These are phyloP conservation scores for Ceratocystis harringtonii DNA, from an alignment of 2,329 filamentous ascomycete species.

Conservation along the genomic window DNA sequence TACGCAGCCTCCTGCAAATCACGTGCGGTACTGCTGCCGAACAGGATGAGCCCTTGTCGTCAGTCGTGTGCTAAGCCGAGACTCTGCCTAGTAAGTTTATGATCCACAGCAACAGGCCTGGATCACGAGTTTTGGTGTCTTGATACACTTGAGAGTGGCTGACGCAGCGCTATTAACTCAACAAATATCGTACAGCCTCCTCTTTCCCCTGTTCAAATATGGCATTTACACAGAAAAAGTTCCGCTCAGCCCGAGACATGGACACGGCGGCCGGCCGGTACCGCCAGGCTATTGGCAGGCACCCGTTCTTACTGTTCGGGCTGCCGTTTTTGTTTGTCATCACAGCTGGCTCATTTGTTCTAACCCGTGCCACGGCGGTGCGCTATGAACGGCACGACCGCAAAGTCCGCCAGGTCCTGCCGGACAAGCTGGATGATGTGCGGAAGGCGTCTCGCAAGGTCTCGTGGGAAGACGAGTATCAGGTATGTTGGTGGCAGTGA, in stretches of 20 bases:
- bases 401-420: slow-evolving; percentile 69
- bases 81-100: too few relatives aligned
- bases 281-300: slow-evolving; percentile 55
- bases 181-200: background rate
- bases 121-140: background rate
- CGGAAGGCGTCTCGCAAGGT: slow-evolving; percentile 55
- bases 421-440: slow-evolving; percentile 75
- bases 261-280: slow-evolving; percentile 62
- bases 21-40: background rate
- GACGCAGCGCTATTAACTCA: too few relatives aligned
- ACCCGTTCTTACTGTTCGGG: slow-evolving; percentile 85
- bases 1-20: background rate
- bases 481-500: slow-evolving; percentile 42
- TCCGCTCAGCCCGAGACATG: slow-evolving; percentile 40
- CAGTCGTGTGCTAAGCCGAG: too few relatives aligned
- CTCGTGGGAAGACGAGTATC: slow-evolving; percentile 75
- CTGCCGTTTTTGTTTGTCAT: slow-evolving; percentile 85
- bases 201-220: background rate
- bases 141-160: background rate
- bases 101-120: background rate
- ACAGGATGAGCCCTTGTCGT: background rate
- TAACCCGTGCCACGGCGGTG: slow-evolving; percentile 85
- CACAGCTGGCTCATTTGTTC: slow-evolving; percentile 79
- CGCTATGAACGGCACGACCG: slow-evolving; percentile 88
- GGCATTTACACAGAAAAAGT: slow-evolving; percentile 12